Percentiles rank a stretch among this genome's conserved stretches.
Conservation (phyloP, 495 filamentous ascomycete species). For the Poronia punctata region DNA sequence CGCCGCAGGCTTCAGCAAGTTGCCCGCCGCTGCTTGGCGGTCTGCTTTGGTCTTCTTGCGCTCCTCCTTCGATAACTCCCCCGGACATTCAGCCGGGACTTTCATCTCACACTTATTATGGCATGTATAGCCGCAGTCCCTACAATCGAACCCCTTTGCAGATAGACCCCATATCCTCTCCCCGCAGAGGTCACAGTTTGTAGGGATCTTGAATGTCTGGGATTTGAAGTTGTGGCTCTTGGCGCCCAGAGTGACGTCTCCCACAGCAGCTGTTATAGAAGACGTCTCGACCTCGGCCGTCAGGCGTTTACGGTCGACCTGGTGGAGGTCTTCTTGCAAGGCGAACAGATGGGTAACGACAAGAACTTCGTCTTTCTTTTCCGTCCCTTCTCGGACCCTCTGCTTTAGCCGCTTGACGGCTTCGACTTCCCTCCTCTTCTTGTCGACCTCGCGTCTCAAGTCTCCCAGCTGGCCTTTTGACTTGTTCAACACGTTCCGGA, state of each 20-base stretch:
- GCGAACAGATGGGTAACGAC: slow-evolving; percentile 69
- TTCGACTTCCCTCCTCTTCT: slow-evolving; percentile 78
- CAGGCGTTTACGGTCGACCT: slow-evolving; percentile 76
- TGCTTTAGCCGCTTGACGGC: slow-evolving; percentile 62
- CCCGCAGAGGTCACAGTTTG: slow-evolving; percentile 93
- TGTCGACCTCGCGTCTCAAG: slow-evolving; percentile 71
- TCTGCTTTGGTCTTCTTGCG: slow-evolving; percentile 84
- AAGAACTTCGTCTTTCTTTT: slow-evolving; percentile 77
- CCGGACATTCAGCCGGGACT: slow-evolving; percentile 90
- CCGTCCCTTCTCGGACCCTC: slow-evolving; percentile 68
- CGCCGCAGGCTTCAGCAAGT: slow-evolving; percentile 36
- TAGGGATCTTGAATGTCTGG: slow-evolving; percentile 97
- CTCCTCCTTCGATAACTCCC: slow-evolving; percentile 87
- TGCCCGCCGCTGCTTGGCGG: slow-evolving; percentile 71
- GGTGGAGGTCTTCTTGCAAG: slow-evolving; percentile 76
- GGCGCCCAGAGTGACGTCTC: slow-evolving; percentile 84
- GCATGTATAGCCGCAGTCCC: slow-evolving; percentile 94
- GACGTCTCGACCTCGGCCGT: slow-evolving; percentile 88
- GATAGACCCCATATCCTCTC: slow-evolving; percentile 95
- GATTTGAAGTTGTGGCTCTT: slow-evolving; percentile 94
- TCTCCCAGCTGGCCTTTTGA: slow-evolving; percentile 77
- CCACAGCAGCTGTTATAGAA: slow-evolving; percentile 77
- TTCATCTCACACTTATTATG: slow-evolving; percentile 99
- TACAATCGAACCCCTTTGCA: slow-evolving; percentile 91
- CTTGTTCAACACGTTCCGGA: slow-evolving; percentile 86